phyloP scores from a whole-genome alignment of 2,329 filamentous ascomycete genomes.

The Aspergillus carbonarius region DNA sequence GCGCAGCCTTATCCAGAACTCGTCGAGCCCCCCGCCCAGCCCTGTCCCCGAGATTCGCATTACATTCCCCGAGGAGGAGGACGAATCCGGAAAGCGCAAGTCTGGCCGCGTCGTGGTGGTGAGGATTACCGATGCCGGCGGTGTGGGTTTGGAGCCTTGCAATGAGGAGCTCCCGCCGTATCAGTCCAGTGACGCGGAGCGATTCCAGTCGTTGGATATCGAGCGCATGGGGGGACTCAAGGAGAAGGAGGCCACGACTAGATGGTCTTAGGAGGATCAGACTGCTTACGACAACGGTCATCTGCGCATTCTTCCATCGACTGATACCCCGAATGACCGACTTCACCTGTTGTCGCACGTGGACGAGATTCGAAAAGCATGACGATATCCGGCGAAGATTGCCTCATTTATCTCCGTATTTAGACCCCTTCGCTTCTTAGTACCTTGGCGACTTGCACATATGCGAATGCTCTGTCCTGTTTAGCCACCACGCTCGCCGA shows the following conservation, averaged over 20 bases:
- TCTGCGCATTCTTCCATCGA: conserved; percentile 6
- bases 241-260: conserved; percentile 67
- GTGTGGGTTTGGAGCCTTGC: conserved; percentile 84
- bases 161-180: conserved; percentile 81
- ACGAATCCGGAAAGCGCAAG: conserved; percentile 70
- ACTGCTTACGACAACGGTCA: neutral
- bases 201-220: conserved; percentile 93
- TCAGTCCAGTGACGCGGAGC: conserved; percentile 72
- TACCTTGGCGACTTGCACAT: conserved; percentile 34
- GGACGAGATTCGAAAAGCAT: conserved; percentile 34
- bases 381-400: conserved; percentile 34
- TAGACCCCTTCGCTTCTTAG: conserved; percentile 16
- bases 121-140: conserved; percentile 79
- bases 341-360: conserved; percentile 15
- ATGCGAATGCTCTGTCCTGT: conserved; percentile 20
- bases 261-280: conserved; percentile 32
- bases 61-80: conserved; percentile 95
- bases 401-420: conserved; percentile 25
- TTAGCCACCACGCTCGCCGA: conserved; percentile 11
- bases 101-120: conserved; percentile 90
- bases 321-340: conserved; percentile 17
- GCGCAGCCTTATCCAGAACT: conserved; percentile 73
- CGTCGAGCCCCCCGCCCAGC: conserved; percentile 70
- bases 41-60: conserved; percentile 97
- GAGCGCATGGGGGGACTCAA: conserved; percentile 91